Conservation (phyloP, 164 flowering plant species). For the Aristolochia contorta region DNA sequence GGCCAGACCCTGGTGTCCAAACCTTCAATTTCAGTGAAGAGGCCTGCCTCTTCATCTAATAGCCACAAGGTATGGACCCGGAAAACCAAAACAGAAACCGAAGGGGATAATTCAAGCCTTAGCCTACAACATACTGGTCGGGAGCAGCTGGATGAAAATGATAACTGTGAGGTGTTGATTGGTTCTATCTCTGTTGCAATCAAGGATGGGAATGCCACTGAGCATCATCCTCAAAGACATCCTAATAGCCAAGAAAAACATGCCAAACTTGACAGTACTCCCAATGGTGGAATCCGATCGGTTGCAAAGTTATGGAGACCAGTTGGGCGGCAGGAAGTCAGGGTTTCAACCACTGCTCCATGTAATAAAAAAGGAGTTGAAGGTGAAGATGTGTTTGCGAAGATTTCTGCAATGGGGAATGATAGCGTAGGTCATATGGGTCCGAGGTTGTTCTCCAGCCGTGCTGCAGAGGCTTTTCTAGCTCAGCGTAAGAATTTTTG, state of each 20-base stretch:
- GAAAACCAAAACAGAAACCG: constrained; percentile 36
- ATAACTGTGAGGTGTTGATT: constrained; percentile 47
- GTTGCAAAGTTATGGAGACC: constrained; percentile 53
- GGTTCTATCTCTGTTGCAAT: constrained; percentile 70
- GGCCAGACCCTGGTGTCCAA: constrained; percentile 28
- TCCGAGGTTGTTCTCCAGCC: constrained; percentile 22
- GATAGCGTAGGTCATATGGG: constrained; percentile 14
- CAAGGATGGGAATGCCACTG: constrained; percentile 15
- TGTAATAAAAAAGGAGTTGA: constrained; percentile 20
- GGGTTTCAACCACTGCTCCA: constrained; percentile 14
- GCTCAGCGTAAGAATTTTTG: constrained; percentile 43
- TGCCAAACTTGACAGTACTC: constrained; percentile 23
- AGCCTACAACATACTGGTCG: constrained; percentile 15
- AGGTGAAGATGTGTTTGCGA: constrained; percentile 3
- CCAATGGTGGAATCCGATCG: constrained; percentile 16
- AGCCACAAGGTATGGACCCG: constrained; percentile 56
- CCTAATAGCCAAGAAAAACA: constrained; percentile 21
- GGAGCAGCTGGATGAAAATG: constrained; percentile 18
- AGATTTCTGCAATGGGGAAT: constrained; percentile 1
- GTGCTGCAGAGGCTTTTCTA: constrained; percentile 55
- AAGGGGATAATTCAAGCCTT: constrained; percentile 16
- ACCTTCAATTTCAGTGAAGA: constrained; percentile 27
- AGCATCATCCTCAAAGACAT: constrained; percentile 17
- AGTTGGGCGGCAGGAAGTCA: constrained; percentile 36
- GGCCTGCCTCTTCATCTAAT: constrained; percentile 21